Conservation (phyloP, 306 rosid genomes). For the Gillenia trifoliata region DNA sequence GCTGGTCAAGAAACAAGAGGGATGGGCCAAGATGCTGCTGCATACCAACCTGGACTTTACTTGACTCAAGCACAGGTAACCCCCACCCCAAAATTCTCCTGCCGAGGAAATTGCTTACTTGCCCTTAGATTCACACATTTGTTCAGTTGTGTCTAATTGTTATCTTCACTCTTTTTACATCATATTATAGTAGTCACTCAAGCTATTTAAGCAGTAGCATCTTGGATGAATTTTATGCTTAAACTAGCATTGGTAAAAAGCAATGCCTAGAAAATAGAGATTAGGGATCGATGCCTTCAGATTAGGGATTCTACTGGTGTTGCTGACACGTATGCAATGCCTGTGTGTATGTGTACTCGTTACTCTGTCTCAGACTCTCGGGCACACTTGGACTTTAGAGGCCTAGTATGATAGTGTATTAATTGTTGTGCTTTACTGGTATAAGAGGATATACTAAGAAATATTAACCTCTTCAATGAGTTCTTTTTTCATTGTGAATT, state of each 20-base stretch:
- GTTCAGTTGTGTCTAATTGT: not conserved
- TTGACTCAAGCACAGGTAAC: constrained; percentile 92
- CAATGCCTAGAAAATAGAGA: constrained; percentile 9
- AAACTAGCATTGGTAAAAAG: constrained; percentile 10
- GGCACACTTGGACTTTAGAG: not conserved
- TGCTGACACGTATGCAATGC: not conserved
- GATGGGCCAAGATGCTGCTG: constrained; percentile 90
- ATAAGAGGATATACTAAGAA: not conserved
- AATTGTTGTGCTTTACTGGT: not conserved
- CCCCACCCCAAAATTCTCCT: not conserved
- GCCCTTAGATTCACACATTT: not conserved
- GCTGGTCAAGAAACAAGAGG: constrained; percentile 96
- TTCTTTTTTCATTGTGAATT: not conserved
- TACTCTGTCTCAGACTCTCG: not conserved
- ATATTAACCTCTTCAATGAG: not conserved
- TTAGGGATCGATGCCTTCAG: too few species aligned
- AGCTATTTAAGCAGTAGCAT: not conserved
- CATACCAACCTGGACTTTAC: constrained; percentile 92
- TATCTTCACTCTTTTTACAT: not conserved
- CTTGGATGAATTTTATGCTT: not conserved
- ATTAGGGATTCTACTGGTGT: not conserved
- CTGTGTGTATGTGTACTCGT: not conserved
- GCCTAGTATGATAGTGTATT: constrained; percentile 1
- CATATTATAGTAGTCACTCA: not conserved
- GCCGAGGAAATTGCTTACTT: constrained; percentile 5